These are phyloP conservation scores for Candida manassasensis DNA, from an alignment of 805 yeast genomes.

Conservation along the genomic window DNA sequence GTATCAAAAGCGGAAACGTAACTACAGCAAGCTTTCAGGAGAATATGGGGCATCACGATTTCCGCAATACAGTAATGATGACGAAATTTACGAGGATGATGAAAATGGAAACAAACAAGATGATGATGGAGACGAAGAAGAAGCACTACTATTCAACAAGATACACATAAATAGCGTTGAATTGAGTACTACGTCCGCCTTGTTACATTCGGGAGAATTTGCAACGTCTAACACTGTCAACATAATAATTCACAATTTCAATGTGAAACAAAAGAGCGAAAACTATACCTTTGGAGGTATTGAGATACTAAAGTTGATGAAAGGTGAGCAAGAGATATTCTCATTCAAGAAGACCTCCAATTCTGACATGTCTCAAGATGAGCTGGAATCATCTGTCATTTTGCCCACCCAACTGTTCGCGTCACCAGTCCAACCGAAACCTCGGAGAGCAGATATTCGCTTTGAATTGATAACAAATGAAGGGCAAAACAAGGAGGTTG, in stretches of 20 bases:
- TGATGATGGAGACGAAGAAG: conserved; percentile 10
- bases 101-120: conserved; percentile 11
- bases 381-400: conserved; percentile 16
- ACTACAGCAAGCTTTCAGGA: neutral
- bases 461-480: conserved; percentile 41
- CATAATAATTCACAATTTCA: conserved; percentile 22
- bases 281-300: conserved; percentile 46
- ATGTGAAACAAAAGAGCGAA: conserved; percentile 40
- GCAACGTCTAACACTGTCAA: conserved; percentile 24
- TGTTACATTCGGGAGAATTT: conserved; percentile 38
- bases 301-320: conserved; percentile 19
- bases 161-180: conserved; percentile 33
- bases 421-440: neutral
- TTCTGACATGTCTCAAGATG: neutral
- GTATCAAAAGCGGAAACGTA: conserved; percentile 23
- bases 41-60: conserved; percentile 11
- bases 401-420: conserved; percentile 4
- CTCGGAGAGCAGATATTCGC: conserved; percentile 43
- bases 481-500: conserved; percentile 9
- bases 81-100: conserved; percentile 12
- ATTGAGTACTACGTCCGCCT: conserved; percentile 45
- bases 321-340: conserved; percentile 2
- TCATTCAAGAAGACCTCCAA: neutral
- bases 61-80: conserved; percentile 22
- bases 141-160: conserved; percentile 29